Evolutionary conservation across 75 land plant genomes (phyloP).

Genomic region (Chamaecyparis obtusa): DNA sequence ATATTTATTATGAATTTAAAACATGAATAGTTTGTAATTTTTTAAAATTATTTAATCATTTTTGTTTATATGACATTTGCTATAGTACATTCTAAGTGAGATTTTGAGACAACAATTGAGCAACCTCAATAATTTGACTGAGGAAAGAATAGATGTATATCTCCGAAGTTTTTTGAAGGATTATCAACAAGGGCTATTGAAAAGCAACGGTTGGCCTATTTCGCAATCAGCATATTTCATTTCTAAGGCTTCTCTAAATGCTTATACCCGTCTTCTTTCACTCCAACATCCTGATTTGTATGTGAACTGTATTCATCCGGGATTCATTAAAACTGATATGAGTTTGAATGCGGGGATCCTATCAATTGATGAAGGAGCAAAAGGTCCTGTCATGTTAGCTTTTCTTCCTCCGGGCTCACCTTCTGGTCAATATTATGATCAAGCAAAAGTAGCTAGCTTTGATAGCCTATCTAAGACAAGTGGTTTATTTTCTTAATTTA

Average conservation of each 20-base stretch:
- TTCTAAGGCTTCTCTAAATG: background rate
- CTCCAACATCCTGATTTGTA: conserved; percentile 17
- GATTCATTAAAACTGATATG: conserved; percentile 43
- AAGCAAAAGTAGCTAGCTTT: background rate
- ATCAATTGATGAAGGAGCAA: conserved; percentile 36
- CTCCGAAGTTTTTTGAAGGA: conserved; percentile 22
- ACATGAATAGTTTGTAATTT: no score
- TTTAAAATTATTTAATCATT: no score
- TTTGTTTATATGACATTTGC: background rate
- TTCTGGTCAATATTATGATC: conserved; percentile 6
- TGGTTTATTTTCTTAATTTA: no score
- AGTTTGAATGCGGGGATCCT: conserved; percentile 21
- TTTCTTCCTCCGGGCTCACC: background rate
- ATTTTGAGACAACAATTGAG: conserved; percentile 14
- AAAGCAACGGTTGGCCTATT: conserved; percentile 31
- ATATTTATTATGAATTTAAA: no score
- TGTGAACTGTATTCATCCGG: conserved; percentile 36
- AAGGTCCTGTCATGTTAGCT: background rate
- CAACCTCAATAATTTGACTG: conserved; percentile 20
- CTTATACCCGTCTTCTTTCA: conserved; percentile 33
- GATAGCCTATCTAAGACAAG: no score
- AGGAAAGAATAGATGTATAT: conserved; percentile 31
- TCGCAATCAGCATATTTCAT: background rate
- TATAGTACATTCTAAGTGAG: conserved; percentile 22
- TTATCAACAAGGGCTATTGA: conserved; percentile 18